A percentile compares a stretch with the other conserved stretches of the same genome.
These are phyloP conservation scores for Pulveroboletus sp. DNA, from an alignment of 768 basidiomycete genomes.

Conservation along the genomic window DNA sequence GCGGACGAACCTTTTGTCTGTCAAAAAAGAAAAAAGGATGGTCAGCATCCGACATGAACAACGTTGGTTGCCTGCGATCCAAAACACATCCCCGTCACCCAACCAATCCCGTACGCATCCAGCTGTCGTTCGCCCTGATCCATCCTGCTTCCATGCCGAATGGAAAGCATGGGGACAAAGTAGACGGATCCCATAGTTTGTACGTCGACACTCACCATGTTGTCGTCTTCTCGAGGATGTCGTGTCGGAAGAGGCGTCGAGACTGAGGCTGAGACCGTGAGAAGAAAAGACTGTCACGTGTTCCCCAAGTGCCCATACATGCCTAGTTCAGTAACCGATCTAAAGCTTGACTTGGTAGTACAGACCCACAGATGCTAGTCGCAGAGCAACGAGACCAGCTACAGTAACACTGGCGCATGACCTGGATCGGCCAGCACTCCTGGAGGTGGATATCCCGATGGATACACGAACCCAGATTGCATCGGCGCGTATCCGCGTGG, in stretches of 20 bases:
- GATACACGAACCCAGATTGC: conserved; percentile 17
- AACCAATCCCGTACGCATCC: conserved; percentile 14
- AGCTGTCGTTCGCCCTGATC: conserved; percentile 15
- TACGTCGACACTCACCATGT: conserved; percentile 41
- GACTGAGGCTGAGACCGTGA: conserved; percentile 19
- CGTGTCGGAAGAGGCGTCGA: conserved; percentile 7
- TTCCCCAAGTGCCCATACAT: no score
- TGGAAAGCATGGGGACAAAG: not conserved
- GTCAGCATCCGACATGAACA: conserved; percentile 13
- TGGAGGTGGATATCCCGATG: conserved; percentile 14
- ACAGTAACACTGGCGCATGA: not conserved
- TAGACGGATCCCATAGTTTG: not conserved
- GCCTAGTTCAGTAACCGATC: no score
- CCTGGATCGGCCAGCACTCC: not conserved
- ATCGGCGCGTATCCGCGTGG: conserved; percentile 21
- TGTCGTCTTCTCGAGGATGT: conserved; percentile 35
- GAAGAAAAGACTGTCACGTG: conserved; percentile 10
- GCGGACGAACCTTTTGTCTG: conserved; percentile 81
- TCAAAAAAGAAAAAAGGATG: conserved; percentile 18
- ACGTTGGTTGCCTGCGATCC: not conserved
- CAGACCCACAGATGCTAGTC: no score
- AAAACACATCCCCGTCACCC: conserved; percentile 31
- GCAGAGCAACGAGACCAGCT: not conserved
- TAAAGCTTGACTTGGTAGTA: no score
- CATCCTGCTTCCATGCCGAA: conserved; percentile 14